Evolutionary conservation across 2,329 filamentous ascomycete species (phyloP), one percentile per base, ranked within the genome.

Genomic region (Diaporthe helianthi): DNA sequence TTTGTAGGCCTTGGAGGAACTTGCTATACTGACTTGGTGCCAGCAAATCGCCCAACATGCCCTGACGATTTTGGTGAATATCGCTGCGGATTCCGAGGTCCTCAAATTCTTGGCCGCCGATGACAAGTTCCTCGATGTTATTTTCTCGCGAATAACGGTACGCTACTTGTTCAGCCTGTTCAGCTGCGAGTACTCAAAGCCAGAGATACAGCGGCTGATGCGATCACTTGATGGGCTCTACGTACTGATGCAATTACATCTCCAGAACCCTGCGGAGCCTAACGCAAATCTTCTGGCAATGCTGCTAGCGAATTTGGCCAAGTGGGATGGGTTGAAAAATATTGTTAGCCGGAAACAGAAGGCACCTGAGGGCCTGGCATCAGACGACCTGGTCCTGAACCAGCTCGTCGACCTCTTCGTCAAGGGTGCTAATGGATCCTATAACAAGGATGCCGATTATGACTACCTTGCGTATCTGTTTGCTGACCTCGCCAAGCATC

Each of bases 351-450:
- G 92, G 67, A 92, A 91, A 76, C 91, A 93, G 72, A 82, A 86
- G 8, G 79, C 90, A 0, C 92, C 93, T 2, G 87, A 89, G 67
- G 84, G 85, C n/a, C 86, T 97, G 8, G 89, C 88, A 7, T 91
- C 89, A 1, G 92, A 93, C 49, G 86, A 90, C 44, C 85, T 88
- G 69, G 90, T 93, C 5, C 88, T 98, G 75, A 94, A 98, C 79
- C 96, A 98, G 80, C 84, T 99, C 36, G 89, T 99, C 79, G 96
- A 98, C 79, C 91, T 97, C 75, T 99, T 99, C 78, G 96, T 98
- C 77, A 97, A 96, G 82, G 95, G 95, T 24, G 90, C 93, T 26
- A 90, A 92, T 71, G 92, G 92, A 29, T 84, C 86, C 12, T 94
- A 96, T 80, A 98, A 98, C 84, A 91, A 92, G 76, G 79, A 91